Evolutionary conservation across 1,284 basidiomycete species (phyloP).

Genomic region (Anthracocystis walkeri): DNA sequence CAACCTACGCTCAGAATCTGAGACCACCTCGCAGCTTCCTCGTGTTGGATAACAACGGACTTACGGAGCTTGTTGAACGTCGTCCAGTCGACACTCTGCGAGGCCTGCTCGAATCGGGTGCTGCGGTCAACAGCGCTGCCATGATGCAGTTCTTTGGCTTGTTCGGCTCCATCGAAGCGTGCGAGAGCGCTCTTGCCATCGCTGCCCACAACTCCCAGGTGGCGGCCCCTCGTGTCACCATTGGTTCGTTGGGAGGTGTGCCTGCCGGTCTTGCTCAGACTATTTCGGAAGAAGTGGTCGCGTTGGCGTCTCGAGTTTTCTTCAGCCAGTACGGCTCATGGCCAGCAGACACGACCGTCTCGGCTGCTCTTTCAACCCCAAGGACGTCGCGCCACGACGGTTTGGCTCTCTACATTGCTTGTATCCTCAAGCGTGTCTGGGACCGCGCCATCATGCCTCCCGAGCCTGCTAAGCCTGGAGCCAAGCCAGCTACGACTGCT

Average conservation of each 20-base stretch:
- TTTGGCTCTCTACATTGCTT: constrained; percentile 85
- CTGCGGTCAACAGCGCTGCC: constrained; percentile 53
- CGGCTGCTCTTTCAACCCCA: constrained; percentile 42
- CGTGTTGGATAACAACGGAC: constrained; percentile 84
- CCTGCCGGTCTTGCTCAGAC: constrained; percentile 31
- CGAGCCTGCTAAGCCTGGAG: constrained; percentile 40
- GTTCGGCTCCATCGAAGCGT: constrained; percentile 74
- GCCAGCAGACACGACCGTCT: constrained; percentile 60
- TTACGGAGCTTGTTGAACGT: constrained; percentile 84
- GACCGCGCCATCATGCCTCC: constrained; percentile 74
- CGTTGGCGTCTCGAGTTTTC: constrained; percentile 64
- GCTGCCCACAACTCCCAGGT: constrained; percentile 71
- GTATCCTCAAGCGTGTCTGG: constrained; percentile 89
- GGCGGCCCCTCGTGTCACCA: constrained; percentile 37
- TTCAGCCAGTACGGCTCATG: constrained; percentile 63
- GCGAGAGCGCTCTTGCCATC: constrained; percentile 85
- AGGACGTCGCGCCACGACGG: constrained; percentile 79
- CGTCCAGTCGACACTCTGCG: constrained; percentile 84
- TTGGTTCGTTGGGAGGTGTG: constrained; percentile 29
- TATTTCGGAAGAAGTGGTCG: constrained; percentile 60
- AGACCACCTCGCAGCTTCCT: constrained; percentile 82
- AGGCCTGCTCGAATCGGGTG: constrained; percentile 69
- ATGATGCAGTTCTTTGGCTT: constrained; percentile 66
- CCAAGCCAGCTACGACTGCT: constrained; percentile 19
- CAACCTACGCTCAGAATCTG: constrained; percentile 82